These are phyloP conservation scores for Colletotrichum higginsianum DNA, from an alignment of 2,329 filamentous ascomycete genomes.

Conservation along the genomic window DNA sequence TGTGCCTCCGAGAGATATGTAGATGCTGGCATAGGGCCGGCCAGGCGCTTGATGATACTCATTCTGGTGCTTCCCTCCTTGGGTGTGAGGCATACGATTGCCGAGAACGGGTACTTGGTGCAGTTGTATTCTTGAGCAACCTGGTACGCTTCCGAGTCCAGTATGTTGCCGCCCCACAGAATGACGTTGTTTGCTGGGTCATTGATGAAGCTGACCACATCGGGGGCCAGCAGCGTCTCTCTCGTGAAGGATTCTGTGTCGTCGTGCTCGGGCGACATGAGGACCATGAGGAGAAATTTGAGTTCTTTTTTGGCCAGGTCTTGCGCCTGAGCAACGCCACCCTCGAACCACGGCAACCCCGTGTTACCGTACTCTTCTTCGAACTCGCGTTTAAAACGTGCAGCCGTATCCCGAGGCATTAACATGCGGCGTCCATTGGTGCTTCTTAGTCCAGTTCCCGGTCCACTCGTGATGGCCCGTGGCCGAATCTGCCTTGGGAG, in stretches of 20 bases:
- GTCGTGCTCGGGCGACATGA: constrained; percentile 94
- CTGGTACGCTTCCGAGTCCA: constrained; percentile 95
- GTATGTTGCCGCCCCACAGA: constrained; percentile 92
- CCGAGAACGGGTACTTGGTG: constrained; percentile 93
- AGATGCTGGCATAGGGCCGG: constrained; percentile 77
- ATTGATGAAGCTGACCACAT: constrained; percentile 81
- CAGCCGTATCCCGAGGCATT: constrained; percentile 88
- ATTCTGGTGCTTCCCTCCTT: constrained; percentile 88
- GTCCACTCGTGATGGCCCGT: constrained; percentile 67
- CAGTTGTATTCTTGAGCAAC: constrained; percentile 89
- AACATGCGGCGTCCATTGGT: constrained; percentile 81
- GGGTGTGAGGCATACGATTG: constrained; percentile 88
- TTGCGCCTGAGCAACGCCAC: constrained; percentile 91
- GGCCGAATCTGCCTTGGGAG: constrained; percentile 77
- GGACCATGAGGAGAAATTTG: constrained; percentile 90
- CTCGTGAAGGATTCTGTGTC: constrained; percentile 87
- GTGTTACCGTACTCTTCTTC: constrained; percentile 90
- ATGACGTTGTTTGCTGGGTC: constrained; percentile 84
- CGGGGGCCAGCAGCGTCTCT: constrained; percentile 83
- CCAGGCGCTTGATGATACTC: constrained; percentile 87
- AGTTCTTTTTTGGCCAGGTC: constrained; percentile 92
- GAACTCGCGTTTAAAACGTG: constrained; percentile 91
- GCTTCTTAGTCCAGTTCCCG: constrained; percentile 67
- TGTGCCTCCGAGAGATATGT: constrained; percentile 85
- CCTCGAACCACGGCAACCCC: constrained; percentile 84